A percentile compares a stretch with the other conserved stretches of the same genome.
These are phyloP conservation scores for Volvariella volvacea DNA, from an alignment of 1,284 basidiomycete species.

Conservation along the genomic window DNA sequence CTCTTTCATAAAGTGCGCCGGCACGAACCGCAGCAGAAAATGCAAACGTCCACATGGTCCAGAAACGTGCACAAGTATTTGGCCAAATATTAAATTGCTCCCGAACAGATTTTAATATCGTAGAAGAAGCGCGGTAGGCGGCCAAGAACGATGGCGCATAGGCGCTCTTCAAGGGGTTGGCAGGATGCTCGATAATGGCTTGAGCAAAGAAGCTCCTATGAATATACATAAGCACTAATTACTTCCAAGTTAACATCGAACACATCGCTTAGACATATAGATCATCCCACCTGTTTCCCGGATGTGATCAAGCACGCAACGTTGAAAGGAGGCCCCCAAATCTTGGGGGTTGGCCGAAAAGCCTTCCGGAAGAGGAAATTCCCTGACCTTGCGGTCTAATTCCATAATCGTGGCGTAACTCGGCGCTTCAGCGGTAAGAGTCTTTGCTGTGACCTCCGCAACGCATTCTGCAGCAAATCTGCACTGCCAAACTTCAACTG, in stretches of 20 bases:
- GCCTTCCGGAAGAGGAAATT: constrained; percentile 48
- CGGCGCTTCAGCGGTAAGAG: constrained; percentile 56
- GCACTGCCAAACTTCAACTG: constrained; percentile 55
- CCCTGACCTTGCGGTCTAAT: constrained; percentile 62
- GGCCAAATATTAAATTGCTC: constrained; percentile 51
- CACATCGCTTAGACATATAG: no score
- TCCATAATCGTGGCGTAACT: constrained; percentile 66
- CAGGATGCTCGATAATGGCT: constrained; percentile 57
- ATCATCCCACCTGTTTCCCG: background rate
- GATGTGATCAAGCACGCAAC: constrained; percentile 45
- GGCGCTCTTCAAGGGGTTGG: constrained; percentile 50
- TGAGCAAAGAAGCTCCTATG: constrained; percentile 67
- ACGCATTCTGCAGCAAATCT: constrained; percentile 61
- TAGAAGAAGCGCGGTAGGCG: constrained; percentile 50
- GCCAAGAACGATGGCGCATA: constrained; percentile 63
- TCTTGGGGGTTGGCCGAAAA: constrained; percentile 19
- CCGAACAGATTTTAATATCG: constrained; percentile 46
- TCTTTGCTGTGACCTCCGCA: constrained; percentile 56
- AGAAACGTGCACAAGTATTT: constrained; percentile 44
- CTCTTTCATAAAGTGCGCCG: background rate
- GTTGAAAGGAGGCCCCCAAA: constrained; percentile 36
- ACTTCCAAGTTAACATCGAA: background rate
- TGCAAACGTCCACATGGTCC: constrained; percentile 60
- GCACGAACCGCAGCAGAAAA: constrained; percentile 55
- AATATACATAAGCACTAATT: constrained; percentile 60